Percentiles rank a stretch among this genome's conserved stretches.
Conservation (phyloP, 352 stramenopile genomes). For the Phytophthora nicotianae region DNA sequence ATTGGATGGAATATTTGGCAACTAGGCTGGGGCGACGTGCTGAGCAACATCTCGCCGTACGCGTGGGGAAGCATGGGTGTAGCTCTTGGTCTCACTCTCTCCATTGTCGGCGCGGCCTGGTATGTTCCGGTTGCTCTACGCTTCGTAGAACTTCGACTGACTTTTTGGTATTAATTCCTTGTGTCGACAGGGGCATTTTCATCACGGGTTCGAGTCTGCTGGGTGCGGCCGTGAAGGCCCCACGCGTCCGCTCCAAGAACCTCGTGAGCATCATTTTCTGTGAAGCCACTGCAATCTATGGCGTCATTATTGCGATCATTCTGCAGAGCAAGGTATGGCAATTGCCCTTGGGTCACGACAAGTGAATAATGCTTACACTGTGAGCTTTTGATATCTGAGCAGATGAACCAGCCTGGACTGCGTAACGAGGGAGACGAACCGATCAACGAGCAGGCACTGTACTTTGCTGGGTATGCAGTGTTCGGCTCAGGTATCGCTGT, state of each 20-base stretch:
- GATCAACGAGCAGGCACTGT: slow-evolving; percentile 81
- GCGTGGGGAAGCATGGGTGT: slow-evolving; percentile 98
- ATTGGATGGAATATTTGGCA: background rate
- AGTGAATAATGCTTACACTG: slow-evolving; percentile 5
- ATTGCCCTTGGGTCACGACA: background rate
- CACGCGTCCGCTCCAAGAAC: slow-evolving; percentile 99
- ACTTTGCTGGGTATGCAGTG: slow-evolving; percentile 98
- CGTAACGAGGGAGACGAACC: slow-evolving; percentile 63
- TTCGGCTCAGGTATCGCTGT: slow-evolving; percentile 98
- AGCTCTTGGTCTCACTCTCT: slow-evolving; percentile 96
- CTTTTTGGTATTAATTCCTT: slow-evolving; percentile 3
- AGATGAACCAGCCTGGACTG: slow-evolving; percentile 83
- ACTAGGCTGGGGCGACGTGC: slow-evolving; percentile 92
- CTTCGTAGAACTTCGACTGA: background rate
- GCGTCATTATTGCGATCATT: slow-evolving; percentile 99
- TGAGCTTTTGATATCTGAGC: background rate
- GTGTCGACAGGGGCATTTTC: slow-evolving; percentile 83
- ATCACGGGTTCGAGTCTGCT: slow-evolving; percentile 96
- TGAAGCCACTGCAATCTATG: slow-evolving; percentile 99
- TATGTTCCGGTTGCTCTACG: slow-evolving; percentile 30
- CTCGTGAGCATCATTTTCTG: slow-evolving; percentile 99
- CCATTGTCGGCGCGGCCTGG: slow-evolving; percentile 97
- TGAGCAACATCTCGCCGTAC: slow-evolving; percentile 99
- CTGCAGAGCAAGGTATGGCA: slow-evolving; percentile 95
- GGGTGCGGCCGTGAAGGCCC: slow-evolving; percentile 97